phyloP scores from a whole-genome alignment of 306 rosid species.

The Biancaea sappan region DNA sequence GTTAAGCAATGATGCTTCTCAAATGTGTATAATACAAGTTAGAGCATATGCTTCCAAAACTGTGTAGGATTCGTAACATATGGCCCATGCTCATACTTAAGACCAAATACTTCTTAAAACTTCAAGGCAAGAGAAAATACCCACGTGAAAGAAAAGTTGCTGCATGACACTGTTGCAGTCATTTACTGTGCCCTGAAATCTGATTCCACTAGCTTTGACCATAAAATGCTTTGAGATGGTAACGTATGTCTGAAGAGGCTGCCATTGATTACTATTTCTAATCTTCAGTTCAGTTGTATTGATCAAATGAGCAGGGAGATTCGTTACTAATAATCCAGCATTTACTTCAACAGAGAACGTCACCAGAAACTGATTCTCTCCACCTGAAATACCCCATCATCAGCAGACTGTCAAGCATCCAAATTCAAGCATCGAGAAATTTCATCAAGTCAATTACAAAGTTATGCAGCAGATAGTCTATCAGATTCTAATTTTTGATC shows the following conservation, averaged over 20 bases:
- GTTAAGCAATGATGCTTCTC: background rate
- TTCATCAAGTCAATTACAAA: constrained; percentile 20
- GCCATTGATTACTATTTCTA: constrained; percentile 61
- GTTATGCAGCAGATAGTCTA: background rate
- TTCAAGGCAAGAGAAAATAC: constrained; percentile 22
- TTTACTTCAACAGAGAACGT: constrained; percentile 77
- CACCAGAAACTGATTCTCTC: constrained; percentile 49
- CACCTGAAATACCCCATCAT: constrained; percentile 48
- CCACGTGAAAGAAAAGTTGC: constrained; percentile 60
- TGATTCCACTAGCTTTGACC: constrained; percentile 75
- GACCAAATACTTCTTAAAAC: constrained; percentile 1
- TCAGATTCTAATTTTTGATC: background rate
- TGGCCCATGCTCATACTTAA: constrained; percentile 3
- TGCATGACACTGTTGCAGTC: constrained; percentile 73
- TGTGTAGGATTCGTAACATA: background rate
- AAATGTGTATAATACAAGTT: background rate
- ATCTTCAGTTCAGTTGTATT: constrained; percentile 69
- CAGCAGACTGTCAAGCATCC: constrained; percentile 30
- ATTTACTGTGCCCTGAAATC: constrained; percentile 69
- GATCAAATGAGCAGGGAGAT: constrained; percentile 72
- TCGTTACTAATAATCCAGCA: constrained; percentile 62
- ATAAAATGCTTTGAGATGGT: constrained; percentile 77
- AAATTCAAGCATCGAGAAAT: background rate
- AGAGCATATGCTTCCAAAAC: constrained; percentile 2
- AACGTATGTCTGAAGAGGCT: constrained; percentile 81